Percentiles rank a stretch among this genome's conserved stretches.
Conservation (phyloP, 306 rosid genomes). For the Casuarina glauca region DNA sequence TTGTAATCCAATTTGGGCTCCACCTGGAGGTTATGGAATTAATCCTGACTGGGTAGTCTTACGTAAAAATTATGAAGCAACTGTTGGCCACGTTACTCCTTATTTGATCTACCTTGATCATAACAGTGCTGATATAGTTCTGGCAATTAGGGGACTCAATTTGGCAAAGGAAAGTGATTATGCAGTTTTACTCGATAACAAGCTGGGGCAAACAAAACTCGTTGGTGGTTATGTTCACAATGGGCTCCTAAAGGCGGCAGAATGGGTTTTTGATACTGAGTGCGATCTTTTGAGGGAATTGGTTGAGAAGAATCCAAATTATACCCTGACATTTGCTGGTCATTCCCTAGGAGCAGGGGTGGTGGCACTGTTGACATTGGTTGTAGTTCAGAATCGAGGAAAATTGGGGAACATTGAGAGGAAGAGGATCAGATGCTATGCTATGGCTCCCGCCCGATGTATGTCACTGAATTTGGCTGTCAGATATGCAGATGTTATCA, state of each 20-base stretch:
- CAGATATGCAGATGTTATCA: slow-evolving; percentile 91
- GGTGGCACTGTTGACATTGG: slow-evolving; percentile 74
- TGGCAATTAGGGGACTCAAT: slow-evolving; percentile 87
- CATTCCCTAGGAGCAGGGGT: slow-evolving; percentile 97
- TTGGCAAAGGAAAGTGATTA: slow-evolving; percentile 84
- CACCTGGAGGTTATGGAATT: slow-evolving; percentile 84
- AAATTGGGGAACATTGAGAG: slow-evolving; percentile 72
- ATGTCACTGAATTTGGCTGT: slow-evolving; percentile 94
- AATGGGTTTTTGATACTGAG: slow-evolving; percentile 70
- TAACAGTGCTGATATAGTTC: slow-evolving; percentile 67
- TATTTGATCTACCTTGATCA: slow-evolving; percentile 88
- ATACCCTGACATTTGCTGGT: slow-evolving; percentile 67
- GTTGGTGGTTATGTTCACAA: slow-evolving; percentile 93
- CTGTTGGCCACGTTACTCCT: slow-evolving; percentile 71
- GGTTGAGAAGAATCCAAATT: slow-evolving; percentile 57
- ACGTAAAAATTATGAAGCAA: slow-evolving; percentile 62
- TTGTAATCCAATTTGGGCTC: slow-evolving; percentile 79
- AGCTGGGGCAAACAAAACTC: slow-evolving; percentile 77
- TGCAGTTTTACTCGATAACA: slow-evolving; percentile 81
- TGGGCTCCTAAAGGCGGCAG: slow-evolving; percentile 86
- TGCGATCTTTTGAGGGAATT: slow-evolving; percentile 59
- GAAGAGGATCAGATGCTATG: slow-evolving; percentile 73
- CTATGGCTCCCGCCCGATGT: slow-evolving; percentile 84
- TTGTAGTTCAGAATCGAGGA: slow-evolving; percentile 53
- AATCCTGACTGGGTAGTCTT: slow-evolving; percentile 75